These are phyloP conservation scores for Naganishia kalamii DNA, from an alignment of 768 basidiomycete species.

Conservation along the genomic window DNA sequence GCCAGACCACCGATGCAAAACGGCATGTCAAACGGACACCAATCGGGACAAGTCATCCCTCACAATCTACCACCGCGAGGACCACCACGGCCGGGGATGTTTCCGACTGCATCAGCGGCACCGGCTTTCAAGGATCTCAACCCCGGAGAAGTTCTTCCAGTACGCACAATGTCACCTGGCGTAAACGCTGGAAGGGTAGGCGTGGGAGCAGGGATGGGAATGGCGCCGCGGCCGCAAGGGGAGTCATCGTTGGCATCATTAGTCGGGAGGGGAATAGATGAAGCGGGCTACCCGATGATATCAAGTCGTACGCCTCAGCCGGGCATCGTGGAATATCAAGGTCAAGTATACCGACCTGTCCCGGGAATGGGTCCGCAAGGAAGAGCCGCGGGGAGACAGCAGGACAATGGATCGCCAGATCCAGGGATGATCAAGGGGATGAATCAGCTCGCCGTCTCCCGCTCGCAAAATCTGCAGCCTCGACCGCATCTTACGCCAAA, in stretches of 20 bases:
- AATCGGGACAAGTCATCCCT: background rate
- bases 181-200: background rate
- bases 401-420: background rate
- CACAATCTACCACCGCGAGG: background rate
- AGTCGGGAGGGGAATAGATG: background rate
- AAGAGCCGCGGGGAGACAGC: background rate
- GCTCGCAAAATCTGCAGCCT: background rate
- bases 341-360: background rate
- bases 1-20: background rate
- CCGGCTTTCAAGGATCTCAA: background rate
- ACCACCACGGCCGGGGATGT: slow-evolving; percentile 6
- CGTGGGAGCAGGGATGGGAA: background rate
- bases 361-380: slow-evolving; percentile 9
- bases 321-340: background rate
- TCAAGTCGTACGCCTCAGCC: background rate
- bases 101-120: background rate
- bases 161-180: background rate
- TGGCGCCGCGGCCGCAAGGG: background rate
- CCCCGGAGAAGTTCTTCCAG: background rate
- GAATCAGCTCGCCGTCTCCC: background rate
- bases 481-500: background rate
- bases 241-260: background rate
- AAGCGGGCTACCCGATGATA: slow-evolving; percentile 9
- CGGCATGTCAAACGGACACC: background rate
- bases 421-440: background rate